Evolutionary conservation across 1,284 basidiomycete species (phyloP).

Genomic region (Albatrellus sp.): DNA sequence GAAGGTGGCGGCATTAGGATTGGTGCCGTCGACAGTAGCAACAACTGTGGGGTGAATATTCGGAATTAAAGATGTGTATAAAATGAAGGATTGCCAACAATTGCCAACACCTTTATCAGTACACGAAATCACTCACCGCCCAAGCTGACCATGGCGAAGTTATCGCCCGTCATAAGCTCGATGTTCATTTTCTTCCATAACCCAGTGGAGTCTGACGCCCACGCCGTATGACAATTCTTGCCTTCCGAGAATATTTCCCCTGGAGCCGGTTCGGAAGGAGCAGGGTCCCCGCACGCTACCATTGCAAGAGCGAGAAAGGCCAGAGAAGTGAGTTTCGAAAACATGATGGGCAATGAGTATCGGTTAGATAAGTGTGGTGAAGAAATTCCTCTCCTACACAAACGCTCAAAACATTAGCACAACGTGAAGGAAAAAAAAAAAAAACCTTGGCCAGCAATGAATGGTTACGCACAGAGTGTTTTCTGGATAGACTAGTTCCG

Average conservation of each 20-base stretch:
- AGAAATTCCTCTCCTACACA: no score
- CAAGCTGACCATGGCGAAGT: constrained; percentile 57
- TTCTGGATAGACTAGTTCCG: no score
- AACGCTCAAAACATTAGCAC: no score
- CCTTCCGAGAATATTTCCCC: constrained; percentile 46
- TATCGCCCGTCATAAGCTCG: constrained; percentile 71
- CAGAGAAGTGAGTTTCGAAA: constrained; percentile 2
- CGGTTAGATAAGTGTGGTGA: no score
- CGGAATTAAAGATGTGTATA: not conserved
- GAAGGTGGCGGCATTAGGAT: constrained; percentile 24
- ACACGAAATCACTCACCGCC: constrained; percentile 34
- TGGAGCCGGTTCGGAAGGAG: constrained; percentile 31
- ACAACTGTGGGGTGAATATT: constrained; percentile 30
- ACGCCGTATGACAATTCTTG: constrained; percentile 35
- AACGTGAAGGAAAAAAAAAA: no score
- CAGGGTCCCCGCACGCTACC: constrained; percentile 7
- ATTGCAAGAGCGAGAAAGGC: constrained; percentile 1
- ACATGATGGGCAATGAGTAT: no score
- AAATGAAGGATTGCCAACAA: not conserved
- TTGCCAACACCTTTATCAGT: no score
- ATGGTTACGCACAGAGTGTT: no score
- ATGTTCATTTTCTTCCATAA: constrained; percentile 57
- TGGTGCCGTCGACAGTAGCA: constrained; percentile 50
- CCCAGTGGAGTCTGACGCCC: constrained; percentile 42
- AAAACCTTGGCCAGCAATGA: no score